Conservation (phyloP, 2,329 filamentous ascomycete genomes). For the Sclerotinia spermophila region DNA sequence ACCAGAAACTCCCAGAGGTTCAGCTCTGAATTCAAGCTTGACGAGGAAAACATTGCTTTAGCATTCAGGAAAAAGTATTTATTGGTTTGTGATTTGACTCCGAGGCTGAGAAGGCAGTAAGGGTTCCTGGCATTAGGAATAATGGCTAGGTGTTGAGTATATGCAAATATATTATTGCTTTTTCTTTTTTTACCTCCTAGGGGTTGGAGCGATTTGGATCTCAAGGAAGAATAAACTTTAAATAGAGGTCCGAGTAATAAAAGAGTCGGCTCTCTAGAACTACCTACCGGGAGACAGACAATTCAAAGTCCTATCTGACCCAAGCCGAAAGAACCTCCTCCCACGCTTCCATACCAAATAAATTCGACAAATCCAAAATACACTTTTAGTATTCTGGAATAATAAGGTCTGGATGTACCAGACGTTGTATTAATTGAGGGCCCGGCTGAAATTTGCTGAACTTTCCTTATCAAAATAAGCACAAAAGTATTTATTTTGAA, state of each 20-base stretch:
- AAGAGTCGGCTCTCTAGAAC: neutral
- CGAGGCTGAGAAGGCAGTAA: neutral
- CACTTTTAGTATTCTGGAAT: too few relatives aligned
- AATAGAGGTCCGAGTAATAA: neutral
- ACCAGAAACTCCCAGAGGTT: neutral
- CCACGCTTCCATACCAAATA: neutral
- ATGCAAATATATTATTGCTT: slow-evolving; percentile 2
- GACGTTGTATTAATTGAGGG: too few relatives aligned
- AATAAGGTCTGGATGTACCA: too few relatives aligned
- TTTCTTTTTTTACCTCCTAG: neutral
- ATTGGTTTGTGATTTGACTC: neutral
- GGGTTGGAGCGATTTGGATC: neutral
- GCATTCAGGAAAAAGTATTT: neutral
- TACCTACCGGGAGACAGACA: neutral
- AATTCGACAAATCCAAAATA: too few relatives aligned
- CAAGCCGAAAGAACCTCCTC: neutral
- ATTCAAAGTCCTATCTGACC: too few relatives aligned
- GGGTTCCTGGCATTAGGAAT: neutral
- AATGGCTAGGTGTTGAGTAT: neutral
- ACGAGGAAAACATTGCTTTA: neutral
- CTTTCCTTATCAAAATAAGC: too few relatives aligned
- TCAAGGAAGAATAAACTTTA: neutral
- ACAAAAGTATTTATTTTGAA: too few relatives aligned
- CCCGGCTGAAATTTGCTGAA: too few relatives aligned
- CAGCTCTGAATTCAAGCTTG: neutral